These are phyloP conservation scores for Didymellaceae sp. DNA, from an alignment of 2,329 filamentous ascomycete species.

Conservation along the genomic window DNA sequence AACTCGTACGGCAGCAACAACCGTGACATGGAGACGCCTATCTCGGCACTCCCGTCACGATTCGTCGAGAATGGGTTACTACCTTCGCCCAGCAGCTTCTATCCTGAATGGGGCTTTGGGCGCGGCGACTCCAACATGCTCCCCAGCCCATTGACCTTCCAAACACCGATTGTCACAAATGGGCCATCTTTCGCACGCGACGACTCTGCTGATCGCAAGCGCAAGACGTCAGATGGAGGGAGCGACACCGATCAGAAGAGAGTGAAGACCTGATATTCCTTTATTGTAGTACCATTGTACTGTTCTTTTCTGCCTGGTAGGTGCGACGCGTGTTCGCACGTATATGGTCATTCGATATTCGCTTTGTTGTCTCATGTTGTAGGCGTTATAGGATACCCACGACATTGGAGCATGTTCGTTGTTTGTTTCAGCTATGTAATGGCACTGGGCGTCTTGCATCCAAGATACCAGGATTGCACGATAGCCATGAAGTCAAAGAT, in stretches of 20 bases:
- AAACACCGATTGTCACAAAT: conserved; percentile 70
- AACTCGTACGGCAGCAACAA: conserved; percentile 46
- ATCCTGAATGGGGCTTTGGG: conserved; percentile 85
- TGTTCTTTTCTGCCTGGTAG: conserved; percentile 8
- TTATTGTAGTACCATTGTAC: conserved; percentile 19
- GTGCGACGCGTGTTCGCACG: conserved; percentile 21
- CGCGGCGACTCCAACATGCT: conserved; percentile 81
- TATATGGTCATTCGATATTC: conserved; percentile 7
- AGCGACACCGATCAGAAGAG: conserved; percentile 48
- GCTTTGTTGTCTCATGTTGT: conserved; percentile 22
- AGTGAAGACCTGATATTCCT: conserved; percentile 40
- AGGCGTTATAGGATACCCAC: conserved; percentile 40
- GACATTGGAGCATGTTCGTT: conserved; percentile 24
- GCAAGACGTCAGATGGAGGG: conserved; percentile 50
- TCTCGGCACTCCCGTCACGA: conserved; percentile 90
- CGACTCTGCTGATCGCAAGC: conserved; percentile 49
- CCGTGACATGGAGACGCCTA: conserved; percentile 72
- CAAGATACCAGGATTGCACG: conserved; percentile 11
- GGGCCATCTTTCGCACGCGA: conserved; percentile 55
- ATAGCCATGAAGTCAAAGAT: conserved; percentile 12
- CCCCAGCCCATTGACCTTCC: conserved; percentile 90
- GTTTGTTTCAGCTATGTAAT: conserved; percentile 16
- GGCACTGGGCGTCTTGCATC: conserved; percentile 5
- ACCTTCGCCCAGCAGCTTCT: conserved; percentile 91
- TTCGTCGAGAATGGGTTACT: conserved; percentile 89